Evolutionary conservation across 106 monocot genomes (phyloP).

Genomic region (Alisma plantagoaquatica): DNA sequence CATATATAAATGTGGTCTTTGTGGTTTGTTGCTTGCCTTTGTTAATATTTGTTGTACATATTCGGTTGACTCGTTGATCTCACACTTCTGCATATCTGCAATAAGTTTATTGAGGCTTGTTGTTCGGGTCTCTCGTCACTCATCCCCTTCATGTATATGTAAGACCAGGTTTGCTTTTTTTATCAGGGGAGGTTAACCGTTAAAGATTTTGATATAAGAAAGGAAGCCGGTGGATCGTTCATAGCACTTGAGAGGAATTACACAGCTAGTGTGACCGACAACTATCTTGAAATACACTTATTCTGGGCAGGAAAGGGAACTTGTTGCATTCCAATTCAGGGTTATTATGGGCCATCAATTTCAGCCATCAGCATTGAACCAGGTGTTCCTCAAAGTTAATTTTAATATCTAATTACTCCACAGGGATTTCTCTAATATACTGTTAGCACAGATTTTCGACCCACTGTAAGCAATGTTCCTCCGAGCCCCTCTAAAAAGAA

Average conservation of each 20-base stretch:
- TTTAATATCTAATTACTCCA: too few relatives aligned
- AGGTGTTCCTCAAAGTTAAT: too few relatives aligned
- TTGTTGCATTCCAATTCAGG: conserved; percentile 5
- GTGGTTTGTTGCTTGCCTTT: too few relatives aligned
- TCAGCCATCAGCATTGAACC: conserved; percentile 16
- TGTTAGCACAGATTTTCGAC: conserved; percentile 23
- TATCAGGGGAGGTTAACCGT: conserved; percentile 9
- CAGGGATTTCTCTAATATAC: too few relatives aligned
- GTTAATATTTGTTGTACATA: too few relatives aligned
- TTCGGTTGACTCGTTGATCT: too few relatives aligned
- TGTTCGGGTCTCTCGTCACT: too few relatives aligned
- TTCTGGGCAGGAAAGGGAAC: conserved; percentile 26
- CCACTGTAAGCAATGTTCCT: conserved; percentile 14
- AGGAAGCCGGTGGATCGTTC: conserved; percentile 14
- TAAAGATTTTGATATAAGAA: conserved; percentile 23
- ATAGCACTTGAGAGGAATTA: conserved; percentile 10
- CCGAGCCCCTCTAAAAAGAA: conserved; percentile 1
- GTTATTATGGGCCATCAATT: conserved; percentile 12
- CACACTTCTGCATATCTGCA: too few relatives aligned
- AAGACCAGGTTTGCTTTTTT: too few relatives aligned
- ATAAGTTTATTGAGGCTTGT: too few relatives aligned
- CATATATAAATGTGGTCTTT: too few relatives aligned
- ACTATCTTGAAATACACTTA: conserved; percentile 20
- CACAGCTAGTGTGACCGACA: conserved; percentile 6
- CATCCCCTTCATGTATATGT: too few relatives aligned